Base-by-base conservation (phyloP, 768 basidiomycete genomes). In the Cytidiella melzeri region DNA sequence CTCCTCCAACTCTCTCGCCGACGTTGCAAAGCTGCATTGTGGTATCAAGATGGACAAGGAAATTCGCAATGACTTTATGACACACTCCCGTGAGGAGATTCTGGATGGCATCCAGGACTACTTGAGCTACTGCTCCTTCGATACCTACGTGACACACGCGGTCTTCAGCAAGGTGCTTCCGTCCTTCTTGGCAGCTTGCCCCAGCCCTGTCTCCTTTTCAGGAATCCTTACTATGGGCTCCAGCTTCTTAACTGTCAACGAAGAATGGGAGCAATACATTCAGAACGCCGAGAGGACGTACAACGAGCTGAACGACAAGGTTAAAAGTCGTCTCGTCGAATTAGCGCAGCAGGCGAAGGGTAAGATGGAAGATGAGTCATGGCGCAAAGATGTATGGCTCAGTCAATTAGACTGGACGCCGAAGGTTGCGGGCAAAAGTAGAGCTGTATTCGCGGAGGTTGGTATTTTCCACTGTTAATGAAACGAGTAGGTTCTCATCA, bases 341-440 rank as follows among this genome's bases (percentile, higher is more conserved):
- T 72, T 89, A 34, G 92, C 93, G 0, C 75, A 75, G 48, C 69
- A 80, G 41, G 73, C 77, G 5, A 74, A 73, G 56, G 57, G 45
- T 6, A 54, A 84, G 66, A 72, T 78, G 69, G 66, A 70, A 10
- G 64, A 67, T 42, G 77, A 69, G 25, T 65, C 62, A 43, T 92
- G 83, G 86, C 77, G 73, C 62, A 72, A 75, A 2, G 87, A 92
- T 64, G 81, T 81, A 5, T 96, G 92, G 92, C 66, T 94, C 12
- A 77, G 73, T 43, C 96, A 99, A 64, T 72, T 98, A 50, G 94
- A 99, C 63, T 98, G 96, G 96, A 84, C 89, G 1, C 90, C 90
- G 1, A 97, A 98, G 65, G 72, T 76, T 5, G 82, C 80, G 0
- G 76, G 79, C 30, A 81, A 81, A 63, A 81, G 84, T 7, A 72